Base-by-base conservation (phyloP, 352 stramenopile species). In the Pythium pyrilobum region DNA sequence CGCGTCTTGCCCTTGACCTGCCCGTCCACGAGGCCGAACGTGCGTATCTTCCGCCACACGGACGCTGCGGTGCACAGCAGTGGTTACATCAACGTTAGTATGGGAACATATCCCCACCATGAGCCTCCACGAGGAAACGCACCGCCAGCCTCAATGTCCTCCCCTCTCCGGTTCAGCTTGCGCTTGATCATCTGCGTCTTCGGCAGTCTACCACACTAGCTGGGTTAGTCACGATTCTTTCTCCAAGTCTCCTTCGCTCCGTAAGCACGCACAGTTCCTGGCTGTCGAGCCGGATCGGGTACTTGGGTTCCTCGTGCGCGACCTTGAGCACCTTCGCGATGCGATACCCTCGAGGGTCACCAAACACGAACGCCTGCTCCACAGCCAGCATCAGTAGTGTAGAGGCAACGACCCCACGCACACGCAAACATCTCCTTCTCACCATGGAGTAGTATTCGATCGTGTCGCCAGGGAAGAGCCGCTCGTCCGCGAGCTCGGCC, bases 401-500 rank as follows among this genome's bases (percentile, higher is more conserved):
- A 24, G 52, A 10, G 11, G 11, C 46, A 13, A 37, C 20, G 15
- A 5, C n/a, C 13, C 40, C 20, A 2, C 33, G 27, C 53, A 24
- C 27, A 79, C 67, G 7, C 20, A 36, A 10, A 10, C 15, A 42
- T 23, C 13, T 20, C 18, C 5, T 20, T 9, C 20, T 18, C 24
- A 56, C 59, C 75, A 90, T 88, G 27, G 77, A 88, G 59, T 69
- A 90, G 65, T 90, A 90, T 56, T 90, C 80, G 56, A 90, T 70
- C 5, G 74, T 88, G 64, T 90, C 80, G 32, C 80, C 80, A 12
- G 80, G 64, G 31, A 73, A 85, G 39, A 90, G 74, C 63, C 58
- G 72, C 68, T 90, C 80, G 4, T 58, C 53, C 21, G 56, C 59
- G 4, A 90, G 70, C 54, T 90, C 73, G 39, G 67, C 74, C 20